Conservation (phyloP, 2,329 filamentous ascomycete species). For the Colletotrichum sidae region DNA sequence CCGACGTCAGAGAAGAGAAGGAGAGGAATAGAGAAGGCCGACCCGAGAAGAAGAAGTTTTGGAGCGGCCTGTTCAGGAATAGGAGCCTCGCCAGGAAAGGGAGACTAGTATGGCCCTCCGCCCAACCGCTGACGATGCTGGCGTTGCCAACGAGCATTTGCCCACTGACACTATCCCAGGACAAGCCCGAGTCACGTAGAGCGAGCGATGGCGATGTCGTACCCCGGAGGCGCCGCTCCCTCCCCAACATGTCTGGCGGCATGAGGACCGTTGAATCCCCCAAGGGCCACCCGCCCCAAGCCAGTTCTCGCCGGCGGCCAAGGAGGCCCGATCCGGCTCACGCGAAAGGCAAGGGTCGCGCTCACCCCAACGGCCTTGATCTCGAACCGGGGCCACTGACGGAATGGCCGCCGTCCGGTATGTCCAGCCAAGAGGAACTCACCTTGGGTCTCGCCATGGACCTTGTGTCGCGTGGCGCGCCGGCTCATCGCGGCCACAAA, state of each 20-base stretch:
- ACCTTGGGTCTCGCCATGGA: conserved; percentile 66
- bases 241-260: conserved; percentile 23
- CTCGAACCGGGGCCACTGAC: conserved; percentile 54
- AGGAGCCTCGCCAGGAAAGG: conserved; percentile 55
- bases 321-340: conserved; percentile 52
- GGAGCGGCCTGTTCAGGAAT: conserved; percentile 61
- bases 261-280: conserved; percentile 31
- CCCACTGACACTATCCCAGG: conserved; percentile 40
- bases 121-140: conserved; percentile 36
- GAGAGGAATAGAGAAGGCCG: conserved; percentile 34
- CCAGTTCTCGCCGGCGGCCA: conserved; percentile 53
- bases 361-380: conserved; percentile 45
- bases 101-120: conserved; percentile 47
- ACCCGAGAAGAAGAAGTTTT: conserved; percentile 59
- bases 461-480: conserved; percentile 68
- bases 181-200: conserved; percentile 46
- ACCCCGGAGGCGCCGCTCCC: conserved; percentile 41
- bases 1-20: conserved; percentile 43
- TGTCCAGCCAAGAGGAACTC: conserved; percentile 62
- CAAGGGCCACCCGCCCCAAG: conserved; percentile 15
- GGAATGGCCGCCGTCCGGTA: conserved; percentile 68
- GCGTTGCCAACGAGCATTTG: neutral
- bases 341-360: conserved; percentile 54
- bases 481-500: conserved; percentile 66
- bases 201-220: conserved; percentile 49